Conservation (phyloP, 202 grass and related monocot genomes). For the Panicum hallii region DNA sequence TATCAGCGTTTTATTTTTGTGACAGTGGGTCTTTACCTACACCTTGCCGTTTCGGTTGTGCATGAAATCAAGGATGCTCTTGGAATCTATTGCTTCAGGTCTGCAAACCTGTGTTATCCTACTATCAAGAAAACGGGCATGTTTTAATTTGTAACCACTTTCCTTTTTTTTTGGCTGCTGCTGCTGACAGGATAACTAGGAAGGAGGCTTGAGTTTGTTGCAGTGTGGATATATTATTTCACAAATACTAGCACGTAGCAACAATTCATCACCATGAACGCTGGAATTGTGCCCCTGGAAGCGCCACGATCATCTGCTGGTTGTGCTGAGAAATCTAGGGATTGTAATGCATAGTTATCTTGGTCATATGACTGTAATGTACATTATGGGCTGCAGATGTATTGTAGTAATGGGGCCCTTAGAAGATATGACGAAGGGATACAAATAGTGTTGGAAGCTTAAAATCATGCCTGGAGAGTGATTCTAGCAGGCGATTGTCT, state of each 20-base stretch:
- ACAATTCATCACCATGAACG: not conserved
- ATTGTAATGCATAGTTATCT: not conserved
- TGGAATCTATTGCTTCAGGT: constrained; percentile 99
- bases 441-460: not conserved
- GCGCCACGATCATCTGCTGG: not conserved
- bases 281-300: not conserved
- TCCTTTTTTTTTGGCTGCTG: constrained; percentile 34
- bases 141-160: not conserved
- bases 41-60: constrained; percentile 90
- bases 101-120: not conserved
- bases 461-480: not conserved
- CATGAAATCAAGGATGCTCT: constrained; percentile 96
- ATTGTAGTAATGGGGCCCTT: not conserved
- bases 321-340: not conserved
- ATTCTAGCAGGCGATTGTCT: not conserved
- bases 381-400: constrained; percentile 4
- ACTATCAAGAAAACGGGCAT: not conserved
- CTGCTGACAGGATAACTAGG: constrained; percentile 79
- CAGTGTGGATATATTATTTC: constrained; percentile 7
- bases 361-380: constrained; percentile 26
- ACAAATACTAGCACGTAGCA: not conserved
- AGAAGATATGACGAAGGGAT: not conserved
- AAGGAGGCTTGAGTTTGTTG: constrained; percentile 77
- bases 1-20: constrained; percentile 41
- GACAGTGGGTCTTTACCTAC: constrained; percentile 85